Evolutionary conservation across 306 rosid species (phyloP), one percentile per base, ranked within the genome.

Genomic region (Quercus gilva): DNA sequence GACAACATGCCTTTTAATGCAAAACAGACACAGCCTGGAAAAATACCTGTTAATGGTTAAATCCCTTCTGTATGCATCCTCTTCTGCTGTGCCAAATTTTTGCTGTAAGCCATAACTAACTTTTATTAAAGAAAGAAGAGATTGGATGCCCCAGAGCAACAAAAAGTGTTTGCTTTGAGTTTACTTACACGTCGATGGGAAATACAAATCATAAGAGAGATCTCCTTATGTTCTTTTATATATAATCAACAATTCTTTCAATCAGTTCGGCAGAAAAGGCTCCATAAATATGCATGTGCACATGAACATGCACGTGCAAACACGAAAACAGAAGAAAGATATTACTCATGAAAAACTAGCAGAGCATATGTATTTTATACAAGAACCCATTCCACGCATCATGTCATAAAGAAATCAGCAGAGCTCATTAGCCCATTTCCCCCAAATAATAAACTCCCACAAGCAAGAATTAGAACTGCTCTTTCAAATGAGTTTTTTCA

Each of bases 31-130:
- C 45, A 53, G 65, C 26, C 64, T 64, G 80, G 52, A 84, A 74
- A 76, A 43, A 68, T 78, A 91, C 97, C 99, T 94, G 88, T 94
- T 94, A 71, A 94, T 94, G 63, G 97, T 94, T 82, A 94, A 85
- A 88, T 92, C 99, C 88, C 99, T 91, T 88, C 99, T 90, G 83
- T 90, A 89, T 3, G 99, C 97, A 92, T 94, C 99, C 84, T 92
- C 92, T 83, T 92, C 88, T 21, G 99, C 86, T 37, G 97, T 88
- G 85, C 97, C 97, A 88, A 84, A 91, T 7, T 83, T 90, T 88
- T 92, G 97, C 99, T 94, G 92, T 74, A 60, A 82, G 57, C 76
- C 77, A 86, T 21, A 20, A 79, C 63, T 37, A 56, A 71, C 68
- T 28, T 86, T 79, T 71, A 81, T 37, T 63, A 20, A 20, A 51